A percentile compares a stretch with the other conserved stretches of the same genome.
These are phyloP conservation scores for Clonostachys rhizophaga DNA, from an alignment of 2,329 filamentous ascomycete species.

Conservation along the genomic window DNA sequence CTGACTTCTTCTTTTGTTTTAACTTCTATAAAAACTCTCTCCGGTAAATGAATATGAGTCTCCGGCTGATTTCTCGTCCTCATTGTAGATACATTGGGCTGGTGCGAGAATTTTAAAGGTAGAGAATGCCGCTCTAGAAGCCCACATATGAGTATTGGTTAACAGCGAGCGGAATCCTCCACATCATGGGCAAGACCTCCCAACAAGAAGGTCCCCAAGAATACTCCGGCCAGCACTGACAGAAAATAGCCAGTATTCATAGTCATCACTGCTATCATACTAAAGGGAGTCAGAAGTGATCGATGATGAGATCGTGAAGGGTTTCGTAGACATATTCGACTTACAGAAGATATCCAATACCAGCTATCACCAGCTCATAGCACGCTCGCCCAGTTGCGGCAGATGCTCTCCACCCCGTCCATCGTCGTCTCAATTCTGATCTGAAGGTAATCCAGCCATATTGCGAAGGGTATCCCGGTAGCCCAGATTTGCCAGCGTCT, in stretches of 20 bases:
- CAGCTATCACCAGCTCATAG: conserved; percentile 45
- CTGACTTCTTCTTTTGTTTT: no score
- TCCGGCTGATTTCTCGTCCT: no score
- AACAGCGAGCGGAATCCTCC: no score
- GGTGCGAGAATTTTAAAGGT: no score
- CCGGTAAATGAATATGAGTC: no score
- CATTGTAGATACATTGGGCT: no score
- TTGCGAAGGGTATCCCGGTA: no score
- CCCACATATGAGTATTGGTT: no score
- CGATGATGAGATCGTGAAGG: background rate
- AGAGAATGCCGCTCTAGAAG: no score
- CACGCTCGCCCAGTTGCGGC: conserved; percentile 7
- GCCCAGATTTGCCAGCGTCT: no score
- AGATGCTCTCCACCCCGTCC: conserved; percentile 8
- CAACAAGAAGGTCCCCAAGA: conserved; percentile 70
- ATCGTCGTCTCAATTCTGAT: background rate
- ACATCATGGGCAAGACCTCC: conserved; percentile 28
- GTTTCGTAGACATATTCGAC: conserved; percentile 24
- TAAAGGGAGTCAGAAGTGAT: conserved; percentile 22
- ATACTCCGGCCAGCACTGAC: conserved; percentile 64
- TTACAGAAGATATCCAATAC: conserved; percentile 73
- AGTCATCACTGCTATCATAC: conserved; percentile 82
- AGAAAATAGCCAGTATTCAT: conserved; percentile 74
- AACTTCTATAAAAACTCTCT: no score
- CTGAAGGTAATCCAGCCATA: no score